Evolutionary conservation across 345 rosid genomes (phyloP).

Genomic region (Sonneratia caseolaris): DNA sequence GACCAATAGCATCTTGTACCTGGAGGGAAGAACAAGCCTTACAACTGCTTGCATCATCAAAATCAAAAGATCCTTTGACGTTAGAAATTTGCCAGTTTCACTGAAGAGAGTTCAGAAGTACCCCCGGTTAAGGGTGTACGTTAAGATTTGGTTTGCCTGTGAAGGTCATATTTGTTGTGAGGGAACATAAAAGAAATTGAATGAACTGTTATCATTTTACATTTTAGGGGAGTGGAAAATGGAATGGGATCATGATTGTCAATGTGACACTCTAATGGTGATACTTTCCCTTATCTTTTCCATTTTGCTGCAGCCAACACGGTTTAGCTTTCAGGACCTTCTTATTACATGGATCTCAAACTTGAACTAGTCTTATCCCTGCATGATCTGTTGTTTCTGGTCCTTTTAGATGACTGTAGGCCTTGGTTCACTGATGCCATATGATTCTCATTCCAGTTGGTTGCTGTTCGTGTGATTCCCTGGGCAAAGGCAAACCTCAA

Average conservation of each 20-base stretch:
- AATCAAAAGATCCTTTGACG: too few relatives aligned
- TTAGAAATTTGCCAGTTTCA: too few relatives aligned
- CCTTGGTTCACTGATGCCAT: neutral
- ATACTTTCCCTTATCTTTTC: neutral
- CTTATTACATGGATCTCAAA: neutral
- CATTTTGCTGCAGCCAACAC: neutral
- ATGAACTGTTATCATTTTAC: too few relatives aligned
- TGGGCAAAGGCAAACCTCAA: constrained; percentile 78
- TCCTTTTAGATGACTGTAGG: neutral
- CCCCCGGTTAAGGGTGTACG: neutral
- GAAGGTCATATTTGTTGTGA: too few relatives aligned
- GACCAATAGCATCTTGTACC: neutral
- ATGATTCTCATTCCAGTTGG: constrained; percentile 25
- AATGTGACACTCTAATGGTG: neutral
- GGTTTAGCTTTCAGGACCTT: neutral
- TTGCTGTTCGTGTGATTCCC: constrained; percentile 40
- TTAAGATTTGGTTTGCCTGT: too few relatives aligned
- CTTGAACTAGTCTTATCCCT: too few relatives aligned
- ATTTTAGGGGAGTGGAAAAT: neutral
- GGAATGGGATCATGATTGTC: neutral
- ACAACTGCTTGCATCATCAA: too few relatives aligned
- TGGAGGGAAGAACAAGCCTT: too few relatives aligned
- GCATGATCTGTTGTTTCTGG: too few relatives aligned
- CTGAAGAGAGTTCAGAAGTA: too few relatives aligned
- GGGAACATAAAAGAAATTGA: too few relatives aligned